phyloP scores from a whole-genome alignment of 129 eudicot genomes.

The Apium graveolens region DNA sequence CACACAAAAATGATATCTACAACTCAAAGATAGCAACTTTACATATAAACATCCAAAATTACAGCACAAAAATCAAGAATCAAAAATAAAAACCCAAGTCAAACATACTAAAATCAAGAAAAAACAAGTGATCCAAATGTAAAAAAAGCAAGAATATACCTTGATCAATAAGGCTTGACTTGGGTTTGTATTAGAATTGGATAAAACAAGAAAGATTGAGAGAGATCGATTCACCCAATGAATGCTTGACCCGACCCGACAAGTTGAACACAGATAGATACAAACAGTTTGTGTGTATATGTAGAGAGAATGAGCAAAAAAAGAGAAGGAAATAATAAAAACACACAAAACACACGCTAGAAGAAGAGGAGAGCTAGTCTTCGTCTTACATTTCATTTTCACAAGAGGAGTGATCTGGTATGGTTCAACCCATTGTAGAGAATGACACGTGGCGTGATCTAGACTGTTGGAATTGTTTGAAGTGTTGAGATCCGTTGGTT shows the following conservation, averaged over 20 bases:
- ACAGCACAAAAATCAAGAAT: neutral
- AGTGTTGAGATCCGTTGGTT: too few species aligned
- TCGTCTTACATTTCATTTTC: constrained; percentile 4
- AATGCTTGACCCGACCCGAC: neutral
- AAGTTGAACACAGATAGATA: neutral
- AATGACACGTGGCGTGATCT: neutral
- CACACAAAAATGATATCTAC: neutral
- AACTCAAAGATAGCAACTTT: neutral
- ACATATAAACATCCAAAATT: neutral
- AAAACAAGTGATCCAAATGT: neutral
- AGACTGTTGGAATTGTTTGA: neutral
- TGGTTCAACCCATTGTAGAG: neutral
- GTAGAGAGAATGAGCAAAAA: neutral
- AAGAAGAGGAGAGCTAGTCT: neutral
- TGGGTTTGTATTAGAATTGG: neutral
- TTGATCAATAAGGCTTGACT: neutral
- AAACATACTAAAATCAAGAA: neutral
- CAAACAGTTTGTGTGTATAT: neutral
- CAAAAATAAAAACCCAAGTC: neutral
- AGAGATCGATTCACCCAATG: neutral
- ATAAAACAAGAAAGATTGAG: neutral
- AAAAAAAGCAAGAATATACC: neutral
- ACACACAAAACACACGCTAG: neutral
- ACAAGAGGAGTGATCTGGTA: neutral
- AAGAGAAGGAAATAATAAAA: neutral